These are phyloP conservation scores for Hygrophila difformis DNA, from an alignment of 257 asterid species.

Conservation along the genomic window DNA sequence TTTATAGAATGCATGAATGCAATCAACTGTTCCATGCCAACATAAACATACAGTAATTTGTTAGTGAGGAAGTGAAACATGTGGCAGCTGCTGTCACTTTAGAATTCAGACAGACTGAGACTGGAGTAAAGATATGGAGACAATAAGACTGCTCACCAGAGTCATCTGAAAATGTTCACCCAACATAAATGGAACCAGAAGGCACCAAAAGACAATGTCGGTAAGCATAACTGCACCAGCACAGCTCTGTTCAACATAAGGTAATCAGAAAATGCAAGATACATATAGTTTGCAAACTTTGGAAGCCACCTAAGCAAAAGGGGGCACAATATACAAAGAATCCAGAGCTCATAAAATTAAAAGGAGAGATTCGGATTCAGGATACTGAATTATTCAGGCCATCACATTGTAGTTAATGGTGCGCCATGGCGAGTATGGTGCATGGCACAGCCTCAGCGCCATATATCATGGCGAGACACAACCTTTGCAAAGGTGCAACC, in stretches of 20 bases:
- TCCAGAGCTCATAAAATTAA: background rate
- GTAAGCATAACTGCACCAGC: constrained; percentile 88
- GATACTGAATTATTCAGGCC: constrained; percentile 3
- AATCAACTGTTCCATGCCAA: constrained; percentile 43
- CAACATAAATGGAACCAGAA: constrained; percentile 74
- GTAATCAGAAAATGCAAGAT: background rate
- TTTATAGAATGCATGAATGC: constrained; percentile 85
- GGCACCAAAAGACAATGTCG: constrained; percentile 83
- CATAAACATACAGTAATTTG: background rate
- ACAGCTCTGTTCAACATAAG: constrained; percentile 33
- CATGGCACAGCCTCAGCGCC: no score
- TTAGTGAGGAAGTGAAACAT: background rate
- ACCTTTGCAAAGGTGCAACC: no score
- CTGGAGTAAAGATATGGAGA: background rate
- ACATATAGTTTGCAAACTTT: background rate
- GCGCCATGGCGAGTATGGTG: no score
- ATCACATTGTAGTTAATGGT: no score
- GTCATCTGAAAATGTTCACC: constrained; percentile 64
- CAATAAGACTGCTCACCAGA: constrained; percentile 31
- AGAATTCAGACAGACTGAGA: background rate
- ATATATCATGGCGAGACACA: no score
- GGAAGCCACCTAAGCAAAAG: background rate
- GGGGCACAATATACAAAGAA: background rate
- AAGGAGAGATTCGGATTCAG: background rate
- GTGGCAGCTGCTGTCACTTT: background rate